phyloP scores from a whole-genome alignment of 495 filamentous ascomycete species.

The Annulohypoxylon nitens region DNA sequence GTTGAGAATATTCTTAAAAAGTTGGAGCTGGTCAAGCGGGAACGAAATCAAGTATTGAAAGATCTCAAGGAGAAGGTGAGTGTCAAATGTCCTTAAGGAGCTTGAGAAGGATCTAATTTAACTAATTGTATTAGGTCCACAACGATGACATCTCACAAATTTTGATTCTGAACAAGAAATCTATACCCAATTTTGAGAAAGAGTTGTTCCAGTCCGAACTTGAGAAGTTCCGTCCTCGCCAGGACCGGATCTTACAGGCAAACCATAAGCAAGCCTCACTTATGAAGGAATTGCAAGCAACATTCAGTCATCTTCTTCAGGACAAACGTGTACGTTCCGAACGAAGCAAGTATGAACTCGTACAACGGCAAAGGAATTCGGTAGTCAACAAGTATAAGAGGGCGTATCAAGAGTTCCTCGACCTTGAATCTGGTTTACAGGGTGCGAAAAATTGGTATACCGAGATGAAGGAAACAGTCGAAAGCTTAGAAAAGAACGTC shows the following conservation, averaged over 20 bases:
- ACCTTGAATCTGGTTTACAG: conserved; percentile 84
- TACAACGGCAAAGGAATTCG: conserved; percentile 82
- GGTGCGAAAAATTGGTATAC: conserved; percentile 92
- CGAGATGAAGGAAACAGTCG: conserved; percentile 95
- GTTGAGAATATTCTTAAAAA: conserved; percentile 95
- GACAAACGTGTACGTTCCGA: conserved; percentile 94
- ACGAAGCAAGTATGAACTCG: conserved; percentile 91
- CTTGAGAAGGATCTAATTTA: conserved; percentile 14
- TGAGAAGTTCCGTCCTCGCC: conserved; percentile 95
- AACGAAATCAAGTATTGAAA: conserved; percentile 90
- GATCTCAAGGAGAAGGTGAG: conserved; percentile 96
- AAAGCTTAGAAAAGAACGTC: conserved; percentile 95
- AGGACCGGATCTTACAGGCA: conserved; percentile 89
- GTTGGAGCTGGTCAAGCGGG: conserved; percentile 89
- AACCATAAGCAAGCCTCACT: conserved; percentile 93
- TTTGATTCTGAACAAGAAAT: conserved; percentile 96
- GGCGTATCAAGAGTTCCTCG: conserved; percentile 91
- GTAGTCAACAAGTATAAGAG: conserved; percentile 92
- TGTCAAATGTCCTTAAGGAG: background rate
- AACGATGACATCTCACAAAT: conserved; percentile 98
- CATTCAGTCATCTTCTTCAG: conserved; percentile 88
- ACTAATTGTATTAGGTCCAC: conserved; percentile 75
- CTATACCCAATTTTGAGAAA: conserved; percentile 86
- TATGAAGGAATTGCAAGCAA: conserved; percentile 93
- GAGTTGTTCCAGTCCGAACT: conserved; percentile 94